Base-by-base conservation (phyloP, 1,139 yeast genomes). In the Kluyveromyces sp. region DNA sequence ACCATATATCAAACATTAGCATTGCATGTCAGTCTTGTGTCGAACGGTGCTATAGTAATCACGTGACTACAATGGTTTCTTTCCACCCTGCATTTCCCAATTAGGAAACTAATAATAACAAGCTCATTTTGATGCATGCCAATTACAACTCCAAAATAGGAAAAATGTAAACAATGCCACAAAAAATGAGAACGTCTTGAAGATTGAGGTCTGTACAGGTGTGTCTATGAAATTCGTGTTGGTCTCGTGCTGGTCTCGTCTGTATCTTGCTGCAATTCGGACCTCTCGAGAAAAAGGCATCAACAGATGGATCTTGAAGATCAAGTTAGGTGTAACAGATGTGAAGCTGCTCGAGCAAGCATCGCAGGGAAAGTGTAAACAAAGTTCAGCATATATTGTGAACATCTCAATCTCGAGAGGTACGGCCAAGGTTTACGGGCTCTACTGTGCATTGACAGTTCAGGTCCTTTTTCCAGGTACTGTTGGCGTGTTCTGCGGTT, bases 101-200 rank as follows among this genome's bases (percentile, higher is more conserved):
- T n/a, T n/a, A n/a, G n/a, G n/a, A n/a, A n/a, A n/a, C n/a, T n/a
- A n/a, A 30, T 30, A 7, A 30, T 6, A 30, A n/a, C 33, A 12
- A 15, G 7, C 16, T n/a, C 33, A 30, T 7, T n/a, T 12, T 30
- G 7, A 7, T n/a, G 16, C 33, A 12, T 16, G 11, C 13, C 25
- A 25, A 38, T 38, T 30, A 38, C 30, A 16, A n/a, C 22, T n/a
- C 41, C 41, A 9, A 31, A 38, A n/a, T 20, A 17, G 41, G 41
- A 38, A 38, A 38, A n/a, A 13, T 2, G 32, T 18, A 31, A 38
- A 38, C 30, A 38, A n/a, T 16, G 26, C 8, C 16, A 15, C 16
- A n/a, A 30, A n/a, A n/a, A n/a, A n/a, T 30, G n/a, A 6, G 12
- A 15, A 4, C 4, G 33, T 15, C 6, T n/a, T 30, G n/a, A n/a